phyloP scores from a whole-genome alignment of 164 flowering plant genomes.

The Dillenia turbinata region DNA sequence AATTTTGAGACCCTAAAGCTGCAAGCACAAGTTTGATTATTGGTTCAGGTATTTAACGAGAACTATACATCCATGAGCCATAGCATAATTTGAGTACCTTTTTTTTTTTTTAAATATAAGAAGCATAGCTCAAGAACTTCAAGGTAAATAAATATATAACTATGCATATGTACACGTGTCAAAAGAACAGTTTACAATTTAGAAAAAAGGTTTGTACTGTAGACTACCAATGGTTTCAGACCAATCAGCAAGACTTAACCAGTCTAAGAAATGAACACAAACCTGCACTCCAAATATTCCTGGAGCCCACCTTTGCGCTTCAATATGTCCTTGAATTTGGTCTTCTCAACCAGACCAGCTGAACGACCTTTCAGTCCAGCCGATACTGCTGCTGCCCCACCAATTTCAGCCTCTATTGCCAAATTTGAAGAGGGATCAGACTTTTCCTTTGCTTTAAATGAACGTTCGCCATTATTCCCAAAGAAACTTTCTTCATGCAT shows the following conservation, averaged over 20 bases:
- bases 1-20: too few species aligned
- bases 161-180: too few species aligned
- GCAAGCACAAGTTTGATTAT: too few species aligned
- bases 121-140: too few species aligned
- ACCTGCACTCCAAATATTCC: constrained; percentile 95
- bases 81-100: too few species aligned
- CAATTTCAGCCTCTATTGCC: constrained; percentile 45
- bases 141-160: too few species aligned
- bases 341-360: constrained; percentile 76
- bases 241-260: not conserved
- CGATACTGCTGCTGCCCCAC: constrained; percentile 75
- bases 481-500: constrained; percentile 44
- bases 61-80: too few species aligned
- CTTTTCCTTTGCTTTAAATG: constrained; percentile 35
- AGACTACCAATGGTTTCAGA: too few species aligned
- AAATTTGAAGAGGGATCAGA: constrained; percentile 28
- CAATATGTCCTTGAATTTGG: constrained; percentile 82
- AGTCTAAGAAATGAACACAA: constrained; percentile 16
- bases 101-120: too few species aligned
- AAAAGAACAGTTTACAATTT: too few species aligned
- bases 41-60: too few species aligned
- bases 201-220: too few species aligned
- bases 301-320: constrained; percentile 93
- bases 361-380: constrained; percentile 86
- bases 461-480: constrained; percentile 27